phyloP scores from a whole-genome alignment of 257 asterid genomes.

The Ehretia macrophylla region DNA sequence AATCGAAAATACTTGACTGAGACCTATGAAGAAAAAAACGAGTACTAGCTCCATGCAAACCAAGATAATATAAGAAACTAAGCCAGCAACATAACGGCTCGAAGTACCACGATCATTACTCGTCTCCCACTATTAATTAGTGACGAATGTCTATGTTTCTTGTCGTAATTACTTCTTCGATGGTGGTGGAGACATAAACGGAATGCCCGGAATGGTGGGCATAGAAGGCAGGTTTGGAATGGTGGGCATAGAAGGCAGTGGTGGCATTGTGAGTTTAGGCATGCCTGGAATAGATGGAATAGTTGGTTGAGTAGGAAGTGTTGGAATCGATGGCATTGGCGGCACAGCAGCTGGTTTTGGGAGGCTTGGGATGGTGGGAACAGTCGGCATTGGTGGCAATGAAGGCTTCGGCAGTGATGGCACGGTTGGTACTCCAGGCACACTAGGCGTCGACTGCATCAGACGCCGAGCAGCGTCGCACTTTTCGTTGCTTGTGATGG shows the following conservation, averaged over 20 bases:
- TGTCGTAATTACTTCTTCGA: not conserved
- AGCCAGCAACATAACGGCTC: too few relatives aligned
- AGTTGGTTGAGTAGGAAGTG: not conserved
- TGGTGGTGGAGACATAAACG: not conserved
- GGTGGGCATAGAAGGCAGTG: not conserved
- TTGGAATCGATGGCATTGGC: not conserved
- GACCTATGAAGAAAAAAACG: too few relatives aligned
- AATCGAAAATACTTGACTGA: too few relatives aligned
- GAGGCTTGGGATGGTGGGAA: not conserved
- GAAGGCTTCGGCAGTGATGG: not conserved
- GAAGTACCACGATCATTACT: too few relatives aligned
- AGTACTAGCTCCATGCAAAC: too few relatives aligned
- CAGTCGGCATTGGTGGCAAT: too few relatives aligned
- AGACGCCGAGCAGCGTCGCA: slow-evolving; percentile 6
- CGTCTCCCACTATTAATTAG: too few relatives aligned
- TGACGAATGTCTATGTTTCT: too few relatives aligned
- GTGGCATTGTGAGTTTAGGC: not conserved
- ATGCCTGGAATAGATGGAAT: not conserved
- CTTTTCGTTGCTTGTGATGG: not conserved
- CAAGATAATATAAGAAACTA: too few relatives aligned
- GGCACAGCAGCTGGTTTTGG: not conserved
- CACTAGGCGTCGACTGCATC: not conserved
- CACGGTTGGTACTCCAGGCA: not conserved
- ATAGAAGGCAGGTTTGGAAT: not conserved
- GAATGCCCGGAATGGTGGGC: not conserved